These are phyloP conservation scores for Fulvia fulva DNA, from an alignment of 2,329 filamentous ascomycete genomes.

Conservation along the genomic window DNA sequence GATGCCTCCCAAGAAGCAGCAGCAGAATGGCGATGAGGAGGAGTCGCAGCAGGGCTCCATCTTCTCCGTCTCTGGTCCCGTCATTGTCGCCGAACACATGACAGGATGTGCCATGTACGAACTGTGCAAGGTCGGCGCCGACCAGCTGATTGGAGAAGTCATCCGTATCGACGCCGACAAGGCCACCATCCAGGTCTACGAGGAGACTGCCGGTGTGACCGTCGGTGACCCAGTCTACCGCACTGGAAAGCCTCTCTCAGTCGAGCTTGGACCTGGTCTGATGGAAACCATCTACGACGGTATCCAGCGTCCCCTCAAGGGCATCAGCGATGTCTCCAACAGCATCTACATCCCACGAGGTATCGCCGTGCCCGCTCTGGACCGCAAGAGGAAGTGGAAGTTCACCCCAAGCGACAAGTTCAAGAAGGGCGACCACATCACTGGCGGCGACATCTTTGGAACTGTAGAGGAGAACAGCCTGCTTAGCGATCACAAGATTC, in stretches of 20 bases:
- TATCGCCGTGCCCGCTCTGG: constrained; percentile 79
- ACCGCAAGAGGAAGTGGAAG: constrained; percentile 92
- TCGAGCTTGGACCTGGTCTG: constrained; percentile 93
- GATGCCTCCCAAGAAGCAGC: constrained; percentile 27
- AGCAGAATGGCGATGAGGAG: constrained; percentile 42
- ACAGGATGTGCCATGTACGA: constrained; percentile 99
- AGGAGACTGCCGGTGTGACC: constrained; percentile 95
- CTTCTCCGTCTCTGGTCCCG: constrained; percentile 76
- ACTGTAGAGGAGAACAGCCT: constrained; percentile 95
- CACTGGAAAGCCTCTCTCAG: constrained; percentile 92
- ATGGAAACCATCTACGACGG: constrained; percentile 99
- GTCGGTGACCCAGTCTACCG: constrained; percentile 89
- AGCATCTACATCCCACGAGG: constrained; percentile 98
- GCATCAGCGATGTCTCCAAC: constrained; percentile 70
- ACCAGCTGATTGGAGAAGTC: constrained; percentile 90
- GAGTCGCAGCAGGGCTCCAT: constrained; percentile 61
- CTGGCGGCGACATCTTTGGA: constrained; percentile 94
- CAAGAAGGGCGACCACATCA: constrained; percentile 96
- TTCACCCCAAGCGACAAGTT: constrained; percentile 71
- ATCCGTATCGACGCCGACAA: constrained; percentile 96
- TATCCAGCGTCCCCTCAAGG: constrained; percentile 90
- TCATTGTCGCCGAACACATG: constrained; percentile 97
- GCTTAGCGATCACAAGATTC: constrained; percentile 86
- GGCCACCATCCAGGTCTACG: constrained; percentile 97
- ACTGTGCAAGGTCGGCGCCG: constrained; percentile 88